phyloP scores from a whole-genome alignment of 2,329 filamentous ascomycete species.

The Coniochaeta sp. region DNA sequence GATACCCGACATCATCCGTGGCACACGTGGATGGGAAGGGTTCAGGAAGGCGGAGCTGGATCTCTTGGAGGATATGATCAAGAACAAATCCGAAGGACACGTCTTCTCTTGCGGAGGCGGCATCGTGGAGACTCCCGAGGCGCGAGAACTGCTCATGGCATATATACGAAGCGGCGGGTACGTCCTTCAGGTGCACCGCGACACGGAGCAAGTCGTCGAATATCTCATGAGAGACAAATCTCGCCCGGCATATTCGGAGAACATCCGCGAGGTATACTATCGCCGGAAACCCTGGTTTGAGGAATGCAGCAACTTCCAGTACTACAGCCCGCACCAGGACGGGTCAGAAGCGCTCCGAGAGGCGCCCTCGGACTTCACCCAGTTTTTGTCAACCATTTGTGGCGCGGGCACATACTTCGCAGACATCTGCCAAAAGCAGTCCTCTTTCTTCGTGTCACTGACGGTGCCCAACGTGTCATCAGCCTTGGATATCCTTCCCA shows the following conservation, averaged over 20 bases:
- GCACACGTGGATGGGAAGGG: constrained; percentile 70
- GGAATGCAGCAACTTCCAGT: constrained; percentile 90
- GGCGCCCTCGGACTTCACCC: constrained; percentile 60
- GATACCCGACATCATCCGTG: constrained; percentile 80
- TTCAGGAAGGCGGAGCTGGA: constrained; percentile 76
- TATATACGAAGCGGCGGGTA: constrained; percentile 73
- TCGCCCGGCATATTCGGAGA: constrained; percentile 83
- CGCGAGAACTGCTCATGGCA: constrained; percentile 65
- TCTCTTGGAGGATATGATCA: constrained; percentile 65
- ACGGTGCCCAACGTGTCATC: constrained; percentile 70
- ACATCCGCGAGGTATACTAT: constrained; percentile 86
- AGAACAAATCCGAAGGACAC: constrained; percentile 66
- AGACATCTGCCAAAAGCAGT: constrained; percentile 54
- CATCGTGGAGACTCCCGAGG: constrained; percentile 78
- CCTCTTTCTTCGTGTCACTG: constrained; percentile 89
- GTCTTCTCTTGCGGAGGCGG: constrained; percentile 93
- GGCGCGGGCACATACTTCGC: constrained; percentile 52
- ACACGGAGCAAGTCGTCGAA: constrained; percentile 81
- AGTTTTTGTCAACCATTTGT: constrained; percentile 64
- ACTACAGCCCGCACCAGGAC: constrained; percentile 67
- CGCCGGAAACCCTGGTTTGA: constrained; percentile 85
- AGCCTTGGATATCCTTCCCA: constrained; percentile 57
- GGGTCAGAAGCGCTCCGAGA: constrained; percentile 31
- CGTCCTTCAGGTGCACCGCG: constrained; percentile 80
- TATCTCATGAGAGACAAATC: constrained; percentile 86